phyloP scores from a whole-genome alignment of 2,329 filamentous ascomycete genomes.

The Arthrinium puccinioides region DNA sequence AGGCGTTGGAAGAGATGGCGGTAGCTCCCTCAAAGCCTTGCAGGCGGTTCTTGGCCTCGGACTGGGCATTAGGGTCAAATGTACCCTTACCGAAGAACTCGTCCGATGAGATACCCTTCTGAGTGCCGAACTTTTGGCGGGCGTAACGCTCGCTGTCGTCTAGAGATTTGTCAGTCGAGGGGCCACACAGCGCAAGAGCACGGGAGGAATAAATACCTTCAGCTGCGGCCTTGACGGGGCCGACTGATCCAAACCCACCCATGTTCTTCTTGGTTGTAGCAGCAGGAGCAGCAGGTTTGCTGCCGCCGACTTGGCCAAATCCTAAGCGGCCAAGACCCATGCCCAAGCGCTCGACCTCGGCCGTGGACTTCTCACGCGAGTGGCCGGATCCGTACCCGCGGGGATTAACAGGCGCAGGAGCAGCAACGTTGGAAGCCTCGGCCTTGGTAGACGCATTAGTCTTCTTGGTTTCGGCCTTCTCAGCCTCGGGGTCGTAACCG shows the following conservation, averaged over 20 bases:
- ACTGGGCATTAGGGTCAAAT: constrained; percentile 72
- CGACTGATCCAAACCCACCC: constrained; percentile 81
- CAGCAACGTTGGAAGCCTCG: constrained; percentile 54
- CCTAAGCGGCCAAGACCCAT: constrained; percentile 83
- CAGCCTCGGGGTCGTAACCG: constrained; percentile 90
- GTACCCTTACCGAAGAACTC: constrained; percentile 93
- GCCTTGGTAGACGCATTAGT: constrained; percentile 20
- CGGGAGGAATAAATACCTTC: too few relatives aligned
- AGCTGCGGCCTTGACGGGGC: constrained; percentile 60
- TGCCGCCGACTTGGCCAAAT: constrained; percentile 75
- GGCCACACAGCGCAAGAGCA: too few relatives aligned
- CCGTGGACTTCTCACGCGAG: constrained; percentile 54
- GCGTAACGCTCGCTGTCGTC: constrained; percentile 78
- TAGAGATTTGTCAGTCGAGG: constrained; percentile 19
- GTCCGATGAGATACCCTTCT: constrained; percentile 96
- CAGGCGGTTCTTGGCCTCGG: constrained; percentile 80
- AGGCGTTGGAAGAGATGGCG: constrained; percentile 91
- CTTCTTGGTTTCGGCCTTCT: constrained; percentile 47
- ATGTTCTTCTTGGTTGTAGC: constrained; percentile 71
- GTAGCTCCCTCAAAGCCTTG: constrained; percentile 90
- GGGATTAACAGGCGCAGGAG: constrained; percentile 71
- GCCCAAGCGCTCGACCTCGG: constrained; percentile 80
- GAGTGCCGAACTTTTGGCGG: constrained; percentile 77
- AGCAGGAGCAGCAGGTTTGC: constrained; percentile 46
- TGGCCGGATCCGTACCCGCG: constrained; percentile 57